Evolutionary conservation across 805 yeast species (phyloP).

Genomic region (Millerago galiae): DNA sequence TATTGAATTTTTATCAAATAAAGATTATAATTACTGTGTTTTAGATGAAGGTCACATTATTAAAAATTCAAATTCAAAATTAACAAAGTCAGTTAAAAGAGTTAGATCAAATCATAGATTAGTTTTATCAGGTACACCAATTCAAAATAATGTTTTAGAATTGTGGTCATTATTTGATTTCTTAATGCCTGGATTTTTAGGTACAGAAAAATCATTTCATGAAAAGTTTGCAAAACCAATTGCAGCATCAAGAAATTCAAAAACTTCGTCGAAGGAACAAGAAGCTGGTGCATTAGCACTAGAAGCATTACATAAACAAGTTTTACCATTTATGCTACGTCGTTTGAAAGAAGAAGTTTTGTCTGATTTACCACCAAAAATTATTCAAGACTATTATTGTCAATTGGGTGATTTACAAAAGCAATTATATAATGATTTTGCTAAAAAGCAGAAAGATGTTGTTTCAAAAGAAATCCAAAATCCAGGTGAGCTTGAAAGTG

Average conservation of each 20-base stretch:
- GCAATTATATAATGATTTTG: constrained; percentile 82
- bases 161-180: constrained; percentile 97
- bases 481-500: constrained; percentile 42
- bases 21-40: constrained; percentile 88
- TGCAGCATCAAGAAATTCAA: constrained; percentile 85
- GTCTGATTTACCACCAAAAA: constrained; percentile 95
- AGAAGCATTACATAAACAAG: constrained; percentile 95
- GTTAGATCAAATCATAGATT: constrained; percentile 83
- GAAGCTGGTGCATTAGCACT: constrained; percentile 95
- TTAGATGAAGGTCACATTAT: constrained; percentile 97
- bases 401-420: constrained; percentile 89
- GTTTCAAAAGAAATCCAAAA: constrained; percentile 60
- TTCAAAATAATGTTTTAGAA: constrained; percentile 93
- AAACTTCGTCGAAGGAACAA: constrained; percentile 86
- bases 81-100: constrained; percentile 81
- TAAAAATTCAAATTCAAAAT: constrained; percentile 82
- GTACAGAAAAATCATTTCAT: constrained; percentile 89
- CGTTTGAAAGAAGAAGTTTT: constrained; percentile 94
- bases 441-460: constrained; percentile 69
- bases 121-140: constrained; percentile 94
- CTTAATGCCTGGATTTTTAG: constrained; percentile 97
- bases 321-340: constrained; percentile 91
- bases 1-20: constrained; percentile 49
- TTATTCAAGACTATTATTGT: constrained; percentile 96
- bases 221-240: constrained; percentile 98